A percentile compares a stretch with the other conserved stretches of the same genome.
Conservation (phyloP, 768 basidiomycete species). For the Mrakia frigida region DNA sequence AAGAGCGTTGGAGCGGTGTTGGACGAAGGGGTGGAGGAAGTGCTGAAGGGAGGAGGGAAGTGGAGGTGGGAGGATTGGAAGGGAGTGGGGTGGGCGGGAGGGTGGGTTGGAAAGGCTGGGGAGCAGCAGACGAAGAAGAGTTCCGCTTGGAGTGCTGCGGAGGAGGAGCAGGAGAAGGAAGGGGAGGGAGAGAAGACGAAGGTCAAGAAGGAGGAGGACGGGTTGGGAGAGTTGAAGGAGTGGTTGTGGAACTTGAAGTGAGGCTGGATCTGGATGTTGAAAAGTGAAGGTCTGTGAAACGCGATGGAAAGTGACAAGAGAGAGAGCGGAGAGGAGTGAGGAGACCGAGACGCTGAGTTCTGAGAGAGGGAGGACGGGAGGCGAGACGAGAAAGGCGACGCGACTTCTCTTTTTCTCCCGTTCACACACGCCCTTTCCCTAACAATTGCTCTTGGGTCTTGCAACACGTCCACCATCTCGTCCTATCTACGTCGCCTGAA, state of each 20-base stretch:
- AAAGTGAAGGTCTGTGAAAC: no score
- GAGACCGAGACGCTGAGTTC: no score
- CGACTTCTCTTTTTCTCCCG: no score
- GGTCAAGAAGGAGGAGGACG: constrained; percentile 5
- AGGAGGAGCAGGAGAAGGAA: not conserved
- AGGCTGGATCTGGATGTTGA: not conserved
- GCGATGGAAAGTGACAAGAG: no score
- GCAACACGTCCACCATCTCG: no score
- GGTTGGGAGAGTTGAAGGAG: constrained; percentile 31
- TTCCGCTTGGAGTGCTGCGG: not conserved
- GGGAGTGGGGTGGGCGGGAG: constrained; percentile 29
- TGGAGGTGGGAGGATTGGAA: constrained; percentile 33
- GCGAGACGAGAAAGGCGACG: no score
- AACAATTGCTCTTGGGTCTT: no score
- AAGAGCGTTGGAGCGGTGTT: not conserved
- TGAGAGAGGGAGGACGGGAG: no score
- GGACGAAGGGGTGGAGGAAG: constrained; percentile 21
- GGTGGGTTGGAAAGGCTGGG: constrained; percentile 10
- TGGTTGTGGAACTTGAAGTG: constrained; percentile 30
- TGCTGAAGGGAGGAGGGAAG: constrained; percentile 21
- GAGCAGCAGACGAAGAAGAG: constrained; percentile 1
- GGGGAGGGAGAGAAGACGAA: not conserved
- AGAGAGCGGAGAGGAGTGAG: no score
- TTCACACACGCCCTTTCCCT: no score
- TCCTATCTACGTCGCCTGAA: no score